Conservation (phyloP, 345 rosid species). For the Linum lewisii region DNA sequence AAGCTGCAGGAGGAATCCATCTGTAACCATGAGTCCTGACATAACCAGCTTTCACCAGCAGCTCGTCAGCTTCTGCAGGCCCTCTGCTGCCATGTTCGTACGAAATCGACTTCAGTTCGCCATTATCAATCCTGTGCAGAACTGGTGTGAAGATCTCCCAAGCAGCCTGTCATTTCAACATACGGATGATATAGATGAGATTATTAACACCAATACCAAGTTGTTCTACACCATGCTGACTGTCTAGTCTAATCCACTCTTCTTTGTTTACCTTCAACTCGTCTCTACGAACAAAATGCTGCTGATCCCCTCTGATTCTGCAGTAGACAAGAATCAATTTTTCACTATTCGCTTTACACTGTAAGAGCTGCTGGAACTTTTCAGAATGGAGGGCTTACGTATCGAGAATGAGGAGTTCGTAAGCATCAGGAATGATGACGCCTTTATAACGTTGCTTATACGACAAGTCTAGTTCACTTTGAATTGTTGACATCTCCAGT, state of each 20-base stretch:
- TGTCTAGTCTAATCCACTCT: too few relatives aligned
- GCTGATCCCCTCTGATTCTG: constrained; percentile 94
- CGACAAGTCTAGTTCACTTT: constrained; percentile 95
- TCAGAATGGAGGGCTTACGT: constrained; percentile 33
- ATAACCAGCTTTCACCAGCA: constrained; percentile 66
- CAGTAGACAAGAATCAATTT: constrained; percentile 12
- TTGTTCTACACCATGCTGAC: too few relatives aligned
- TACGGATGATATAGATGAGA: background rate
- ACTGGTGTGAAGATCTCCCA: constrained; percentile 98
- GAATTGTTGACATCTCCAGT: constrained; percentile 82
- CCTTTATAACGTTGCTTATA: constrained; percentile 84
- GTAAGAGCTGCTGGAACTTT: background rate
- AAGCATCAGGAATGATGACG: constrained; percentile 85
- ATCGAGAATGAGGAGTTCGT: constrained; percentile 94
- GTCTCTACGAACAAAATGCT: constrained; percentile 97
- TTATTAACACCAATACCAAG: too few relatives aligned
- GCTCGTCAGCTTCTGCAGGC: constrained; percentile 77
- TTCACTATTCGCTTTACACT: too few relatives aligned
- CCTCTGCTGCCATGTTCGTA: constrained; percentile 91
- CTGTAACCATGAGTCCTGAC: constrained; percentile 89
- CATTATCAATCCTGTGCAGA: constrained; percentile 69
- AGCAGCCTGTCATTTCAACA: constrained; percentile 58
- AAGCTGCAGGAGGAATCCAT: constrained; percentile 94
- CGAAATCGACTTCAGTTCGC: constrained; percentile 57
- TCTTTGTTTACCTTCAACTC: constrained; percentile 64